These are phyloP conservation scores for Penstemon newberryi DNA, from an alignment of 257 asterid species.

Conservation along the genomic window DNA sequence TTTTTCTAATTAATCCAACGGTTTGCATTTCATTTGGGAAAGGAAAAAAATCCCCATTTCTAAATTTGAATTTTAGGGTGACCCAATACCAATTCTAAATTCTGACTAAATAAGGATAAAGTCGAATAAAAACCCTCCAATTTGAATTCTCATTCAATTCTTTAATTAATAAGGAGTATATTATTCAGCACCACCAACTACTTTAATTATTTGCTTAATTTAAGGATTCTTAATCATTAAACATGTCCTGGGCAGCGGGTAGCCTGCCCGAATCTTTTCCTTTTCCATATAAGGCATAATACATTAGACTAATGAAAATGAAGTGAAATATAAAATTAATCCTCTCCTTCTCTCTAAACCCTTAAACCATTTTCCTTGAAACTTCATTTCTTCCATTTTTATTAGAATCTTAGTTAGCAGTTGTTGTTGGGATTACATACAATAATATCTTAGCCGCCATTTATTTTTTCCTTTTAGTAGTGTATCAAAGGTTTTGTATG, in stretches of 20 bases:
- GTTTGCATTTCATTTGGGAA: slow-evolving; percentile 1
- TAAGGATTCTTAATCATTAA: slow-evolving; percentile 35
- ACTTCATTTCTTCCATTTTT: background rate
- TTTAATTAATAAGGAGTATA: background rate
- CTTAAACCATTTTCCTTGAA: background rate
- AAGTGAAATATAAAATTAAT: background rate
- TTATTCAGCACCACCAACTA: background rate
- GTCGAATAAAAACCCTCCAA: background rate
- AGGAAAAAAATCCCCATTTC: background rate
- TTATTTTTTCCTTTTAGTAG: background rate
- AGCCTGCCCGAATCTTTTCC: slow-evolving; percentile 36
- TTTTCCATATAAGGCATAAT: slow-evolving; percentile 32
- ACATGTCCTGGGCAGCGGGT: slow-evolving; percentile 48
- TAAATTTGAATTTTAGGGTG: slow-evolving; percentile 27
- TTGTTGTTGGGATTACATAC: background rate
- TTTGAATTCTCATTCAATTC: slow-evolving; percentile 16
- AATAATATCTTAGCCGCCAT: background rate
- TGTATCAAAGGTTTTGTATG: background rate
- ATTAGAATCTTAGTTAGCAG: background rate
- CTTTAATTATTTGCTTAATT: slow-evolving; percentile 28
- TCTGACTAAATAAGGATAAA: slow-evolving; percentile 17
- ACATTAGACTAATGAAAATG: background rate
- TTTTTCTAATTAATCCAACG: background rate
- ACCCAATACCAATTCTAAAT: slow-evolving; percentile 13
- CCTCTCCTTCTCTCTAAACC: background rate